Evolutionary conservation across 768 basidiomycete species (phyloP).

Genomic region (Podaxis pistillaris): DNA sequence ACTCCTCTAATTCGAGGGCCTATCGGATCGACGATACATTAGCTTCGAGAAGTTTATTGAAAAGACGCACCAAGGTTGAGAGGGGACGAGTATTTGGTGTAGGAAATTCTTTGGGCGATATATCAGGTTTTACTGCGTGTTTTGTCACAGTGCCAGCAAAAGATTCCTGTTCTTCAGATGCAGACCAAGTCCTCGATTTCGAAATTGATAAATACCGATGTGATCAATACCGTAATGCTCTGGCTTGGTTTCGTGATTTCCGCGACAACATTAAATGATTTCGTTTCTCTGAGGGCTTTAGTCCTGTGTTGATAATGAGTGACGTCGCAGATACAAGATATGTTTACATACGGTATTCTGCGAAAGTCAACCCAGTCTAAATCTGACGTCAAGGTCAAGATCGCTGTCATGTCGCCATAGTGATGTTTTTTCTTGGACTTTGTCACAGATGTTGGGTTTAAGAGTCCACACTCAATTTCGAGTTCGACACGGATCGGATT

Average conservation of each 20-base stretch:
- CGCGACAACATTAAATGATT: slow-evolving; percentile 58
- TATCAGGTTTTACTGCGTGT: slow-evolving; percentile 53
- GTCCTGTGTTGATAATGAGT: slow-evolving; percentile 45
- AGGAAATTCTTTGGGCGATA: slow-evolving; percentile 59
- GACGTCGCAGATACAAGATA: neutral
- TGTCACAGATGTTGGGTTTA: slow-evolving; percentile 19
- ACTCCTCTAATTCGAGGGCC: slow-evolving; percentile 65
- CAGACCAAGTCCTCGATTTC: neutral
- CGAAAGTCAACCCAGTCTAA: slow-evolving; percentile 76
- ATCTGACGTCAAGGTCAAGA: slow-evolving; percentile 79
- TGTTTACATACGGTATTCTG: slow-evolving; percentile 59
- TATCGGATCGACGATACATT: slow-evolving; percentile 23
- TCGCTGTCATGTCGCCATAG: slow-evolving; percentile 59
- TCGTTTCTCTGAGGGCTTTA: slow-evolving; percentile 56
- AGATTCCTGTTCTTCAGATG: slow-evolving; percentile 50
- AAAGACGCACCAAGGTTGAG: slow-evolving; percentile 46
- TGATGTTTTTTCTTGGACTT: slow-evolving; percentile 43
- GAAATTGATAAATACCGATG: slow-evolving; percentile 46
- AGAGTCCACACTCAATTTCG: slow-evolving; percentile 54
- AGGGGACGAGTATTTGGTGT: slow-evolving; percentile 71
- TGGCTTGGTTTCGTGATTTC: slow-evolving; percentile 77
- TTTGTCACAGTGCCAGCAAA: slow-evolving; percentile 64
- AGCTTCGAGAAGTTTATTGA: neutral
- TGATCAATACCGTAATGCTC: slow-evolving; percentile 53
- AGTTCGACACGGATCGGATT: slow-evolving; percentile 58